A percentile compares a stretch with the other conserved stretches of the same genome.
Evolutionary conservation across 805 yeast species (phyloP).

Genomic region (Cyberlindnera maclurae): DNA sequence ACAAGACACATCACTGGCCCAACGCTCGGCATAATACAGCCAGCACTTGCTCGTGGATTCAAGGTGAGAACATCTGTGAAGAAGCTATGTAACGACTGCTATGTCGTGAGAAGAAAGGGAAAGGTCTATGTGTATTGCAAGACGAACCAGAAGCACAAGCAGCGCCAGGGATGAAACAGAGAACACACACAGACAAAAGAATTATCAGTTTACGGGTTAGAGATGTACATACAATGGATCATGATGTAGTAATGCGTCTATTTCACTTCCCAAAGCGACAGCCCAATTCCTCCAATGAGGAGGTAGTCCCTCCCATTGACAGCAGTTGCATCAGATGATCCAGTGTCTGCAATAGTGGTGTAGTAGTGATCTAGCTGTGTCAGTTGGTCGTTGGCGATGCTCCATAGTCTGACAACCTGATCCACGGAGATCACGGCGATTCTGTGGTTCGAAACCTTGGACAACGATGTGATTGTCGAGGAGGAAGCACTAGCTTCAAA

Average conservation of each 20-base stretch:
- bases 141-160: constrained; percentile 88
- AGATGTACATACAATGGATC: background rate
- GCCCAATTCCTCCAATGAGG: constrained; percentile 76
- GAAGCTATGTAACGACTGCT: constrained; percentile 88
- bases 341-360: constrained; percentile 90
- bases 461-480: constrained; percentile 73
- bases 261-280: constrained; percentile 44
- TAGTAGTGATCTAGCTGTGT: constrained; percentile 36
- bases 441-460: constrained; percentile 25
- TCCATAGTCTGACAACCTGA: constrained; percentile 70
- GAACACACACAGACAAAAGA: too few species aligned
- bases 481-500: constrained; percentile 63
- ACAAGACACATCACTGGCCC: constrained; percentile 7
- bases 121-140: constrained; percentile 91
- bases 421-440: constrained; percentile 73
- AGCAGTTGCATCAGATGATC: constrained; percentile 45
- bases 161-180: constrained; percentile 74
- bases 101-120: constrained; percentile 87
- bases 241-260: background rate
- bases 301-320: constrained; percentile 27
- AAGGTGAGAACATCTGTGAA: constrained; percentile 90
- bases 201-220: too few species aligned
- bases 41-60: constrained; percentile 54
- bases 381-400: constrained; percentile 23
- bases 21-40: constrained; percentile 20